Evolutionary conservation across 1,284 basidiomycete genomes (phyloP), one percentile per base, ranked within the genome.

Genomic region (Rhodotorula sp.): DNA sequence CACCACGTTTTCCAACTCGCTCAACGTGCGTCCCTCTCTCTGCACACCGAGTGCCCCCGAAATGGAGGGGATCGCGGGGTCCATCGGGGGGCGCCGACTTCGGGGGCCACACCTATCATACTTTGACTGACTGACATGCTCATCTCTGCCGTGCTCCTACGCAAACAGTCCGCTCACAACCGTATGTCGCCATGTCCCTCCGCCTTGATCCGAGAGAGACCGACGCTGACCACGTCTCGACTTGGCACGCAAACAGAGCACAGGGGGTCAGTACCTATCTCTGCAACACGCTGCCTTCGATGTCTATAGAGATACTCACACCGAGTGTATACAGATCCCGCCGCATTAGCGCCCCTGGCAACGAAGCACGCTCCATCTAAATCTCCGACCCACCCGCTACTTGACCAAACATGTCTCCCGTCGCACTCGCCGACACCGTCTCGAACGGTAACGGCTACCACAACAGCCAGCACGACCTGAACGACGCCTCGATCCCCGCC

Each of bases 371-470:
- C 72, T 80, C 68, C 4, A 57, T 59, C 62, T 75, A 76, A 81
- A 68, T 59, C 57, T 65, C n/a, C 52, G 14, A 52, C 26, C 23
- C 64, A 23, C 67, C 52, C 64, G 2, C 61, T 54, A 28, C 21
- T 38, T 7, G 6, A 26, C 50, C 19, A 64, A 26, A 26, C 50
- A 83, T 83, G 82, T 80, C 82, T 47, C 82, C 82, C 28, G 81
- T 80, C 49, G 31, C 66, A 19, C 60, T 67, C 56, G 18, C 55
- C 56, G 66, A 67, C 56, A 52, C 49, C 60, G 38, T 47, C 63
- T 19, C 45, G 54, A 85, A 88, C 60, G 87, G 97, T 83, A 87
- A 88, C 76, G 92, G 95, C 78, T 88, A 92, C 81, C 92, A 92
- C 38, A 80, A 84, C 60, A 95, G 94, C 23, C 28, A 10, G 28